Percentiles rank a stretch among this genome's conserved stretches.
Conservation (phyloP, 805 yeast genomes). For the Starmerella powellii region DNA sequence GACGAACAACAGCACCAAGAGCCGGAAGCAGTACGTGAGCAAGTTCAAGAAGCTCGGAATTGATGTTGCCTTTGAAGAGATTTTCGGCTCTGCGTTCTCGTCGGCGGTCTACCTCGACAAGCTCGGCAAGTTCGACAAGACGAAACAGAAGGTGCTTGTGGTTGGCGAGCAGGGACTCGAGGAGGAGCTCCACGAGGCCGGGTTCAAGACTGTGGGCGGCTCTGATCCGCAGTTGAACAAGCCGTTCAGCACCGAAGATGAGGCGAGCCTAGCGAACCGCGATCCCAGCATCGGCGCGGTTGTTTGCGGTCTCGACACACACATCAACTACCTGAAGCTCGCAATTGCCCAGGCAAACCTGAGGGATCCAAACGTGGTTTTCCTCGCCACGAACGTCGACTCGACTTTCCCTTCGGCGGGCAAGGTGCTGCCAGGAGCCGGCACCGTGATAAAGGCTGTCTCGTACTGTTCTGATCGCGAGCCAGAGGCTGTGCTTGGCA, state of each 20-base stretch:
- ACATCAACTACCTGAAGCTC: conserved; percentile 68
- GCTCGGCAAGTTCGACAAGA: conserved; percentile 57
- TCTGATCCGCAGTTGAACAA: conserved; percentile 47
- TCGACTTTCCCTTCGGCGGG: conserved; percentile 90
- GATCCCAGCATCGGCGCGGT: conserved; percentile 79
- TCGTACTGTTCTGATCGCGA: conserved; percentile 64
- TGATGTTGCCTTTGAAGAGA: conserved; percentile 42
- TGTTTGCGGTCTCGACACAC: conserved; percentile 71
- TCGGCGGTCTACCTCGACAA: conserved; percentile 74
- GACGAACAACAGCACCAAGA: conserved; percentile 90
- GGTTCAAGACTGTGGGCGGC: conserved; percentile 74
- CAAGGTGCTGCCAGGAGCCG: conserved; percentile 83
- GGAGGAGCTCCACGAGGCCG: conserved; percentile 62
- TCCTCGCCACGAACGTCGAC: conserved; percentile 89
- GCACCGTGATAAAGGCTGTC: conserved; percentile 71
- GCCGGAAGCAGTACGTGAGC: conserved; percentile 59
- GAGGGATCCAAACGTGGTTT: conserved; percentile 49
- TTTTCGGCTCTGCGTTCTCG: conserved; percentile 87
- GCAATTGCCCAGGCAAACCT: conserved; percentile 75
- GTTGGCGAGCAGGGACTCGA: conserved; percentile 81
- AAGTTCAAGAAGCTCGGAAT: conserved; percentile 59
- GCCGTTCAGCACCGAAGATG: conserved; percentile 43
- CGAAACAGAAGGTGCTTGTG: conserved; percentile 68
- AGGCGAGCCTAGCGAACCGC: conserved; percentile 30
- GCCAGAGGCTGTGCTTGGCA: conserved; percentile 78